A percentile compares a stretch with the other conserved stretches of the same genome.
phyloP scores from a whole-genome alignment of 768 basidiomycete genomes.

The Lenzites betulinus region DNA sequence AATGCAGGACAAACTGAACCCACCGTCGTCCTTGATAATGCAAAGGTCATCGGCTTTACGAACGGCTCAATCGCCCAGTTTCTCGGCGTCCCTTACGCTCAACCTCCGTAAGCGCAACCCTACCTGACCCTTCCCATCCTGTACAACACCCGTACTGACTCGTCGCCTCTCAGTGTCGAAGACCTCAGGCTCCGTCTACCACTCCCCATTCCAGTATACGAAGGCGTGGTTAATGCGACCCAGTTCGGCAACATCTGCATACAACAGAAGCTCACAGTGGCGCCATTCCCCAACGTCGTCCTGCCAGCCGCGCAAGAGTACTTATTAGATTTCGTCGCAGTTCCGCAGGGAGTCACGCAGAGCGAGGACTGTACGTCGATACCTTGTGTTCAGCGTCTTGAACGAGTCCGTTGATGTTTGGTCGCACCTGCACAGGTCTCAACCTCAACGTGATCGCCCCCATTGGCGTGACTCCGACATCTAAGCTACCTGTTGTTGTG shows the following conservation, averaged over 20 bases:
- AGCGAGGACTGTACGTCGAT: constrained; percentile 17
- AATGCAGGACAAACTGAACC: neutral
- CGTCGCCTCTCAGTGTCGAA: neutral
- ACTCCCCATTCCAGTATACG: neutral
- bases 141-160: neutral
- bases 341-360: neutral
- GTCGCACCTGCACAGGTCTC: constrained; percentile 4
- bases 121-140: neutral
- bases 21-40: constrained; percentile 26
- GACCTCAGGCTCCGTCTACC: constrained; percentile 12
- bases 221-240: constrained; percentile 14
- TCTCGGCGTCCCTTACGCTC: constrained; percentile 33
- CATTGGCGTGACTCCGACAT: neutral
- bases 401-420: too few relatives aligned
- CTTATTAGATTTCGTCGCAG: neutral
- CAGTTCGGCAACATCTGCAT: constrained; percentile 20
- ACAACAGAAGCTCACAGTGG: constrained; percentile 6
- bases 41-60: constrained; percentile 25
- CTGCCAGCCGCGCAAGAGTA: neutral
- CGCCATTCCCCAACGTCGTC: neutral
- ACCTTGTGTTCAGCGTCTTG: neutral
- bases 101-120: constrained; percentile 29
- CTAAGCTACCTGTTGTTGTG: constrained; percentile 24
- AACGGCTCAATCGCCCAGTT: constrained; percentile 20
- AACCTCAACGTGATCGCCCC: constrained; percentile 26